These are phyloP conservation scores for Brettanomyces nanus DNA, from an alignment of 805 yeast genomes.

Conservation along the genomic window DNA sequence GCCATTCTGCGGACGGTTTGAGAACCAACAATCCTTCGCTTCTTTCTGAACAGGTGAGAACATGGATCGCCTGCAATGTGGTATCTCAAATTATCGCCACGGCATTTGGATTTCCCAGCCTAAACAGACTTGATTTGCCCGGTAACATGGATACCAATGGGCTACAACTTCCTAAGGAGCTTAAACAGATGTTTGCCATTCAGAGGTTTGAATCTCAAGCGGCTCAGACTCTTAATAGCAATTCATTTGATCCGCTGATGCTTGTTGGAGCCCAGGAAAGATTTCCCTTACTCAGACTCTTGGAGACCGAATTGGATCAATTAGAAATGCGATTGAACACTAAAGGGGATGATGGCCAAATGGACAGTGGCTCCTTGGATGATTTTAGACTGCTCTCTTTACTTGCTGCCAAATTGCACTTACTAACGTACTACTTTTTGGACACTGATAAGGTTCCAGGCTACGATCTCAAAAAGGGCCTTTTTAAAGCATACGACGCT, in stretches of 20 bases:
- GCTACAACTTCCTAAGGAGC: conserved; percentile 42
- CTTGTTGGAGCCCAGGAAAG: conserved; percentile 62
- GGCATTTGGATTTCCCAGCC: conserved; percentile 90
- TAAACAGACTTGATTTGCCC: neutral
- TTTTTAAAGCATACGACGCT: conserved; percentile 72
- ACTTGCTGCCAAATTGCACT: conserved; percentile 69
- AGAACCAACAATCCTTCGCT: conserved; percentile 36
- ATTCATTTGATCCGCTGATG: conserved; percentile 58
- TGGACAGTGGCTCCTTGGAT: conserved; percentile 33
- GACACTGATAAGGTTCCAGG: conserved; percentile 43
- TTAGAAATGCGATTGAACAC: conserved; percentile 46
- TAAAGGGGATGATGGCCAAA: neutral
- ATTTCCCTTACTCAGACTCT: conserved; percentile 62
- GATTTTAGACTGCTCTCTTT: conserved; percentile 63
- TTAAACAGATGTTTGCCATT: conserved; percentile 73
- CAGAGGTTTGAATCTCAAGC: conserved; percentile 83
- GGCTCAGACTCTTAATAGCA: conserved; percentile 66
- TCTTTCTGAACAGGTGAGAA: conserved; percentile 69
- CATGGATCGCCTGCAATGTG: conserved; percentile 92
- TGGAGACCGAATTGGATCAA: conserved; percentile 68
- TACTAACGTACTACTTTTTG: conserved; percentile 73
- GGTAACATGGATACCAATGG: neutral
- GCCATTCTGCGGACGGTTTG: conserved; percentile 42
- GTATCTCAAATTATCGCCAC: conserved; percentile 88
- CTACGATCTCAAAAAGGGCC: conserved; percentile 63